Conservation (phyloP, 1,139 yeast species). For the Geotrichum carabidarum region DNA sequence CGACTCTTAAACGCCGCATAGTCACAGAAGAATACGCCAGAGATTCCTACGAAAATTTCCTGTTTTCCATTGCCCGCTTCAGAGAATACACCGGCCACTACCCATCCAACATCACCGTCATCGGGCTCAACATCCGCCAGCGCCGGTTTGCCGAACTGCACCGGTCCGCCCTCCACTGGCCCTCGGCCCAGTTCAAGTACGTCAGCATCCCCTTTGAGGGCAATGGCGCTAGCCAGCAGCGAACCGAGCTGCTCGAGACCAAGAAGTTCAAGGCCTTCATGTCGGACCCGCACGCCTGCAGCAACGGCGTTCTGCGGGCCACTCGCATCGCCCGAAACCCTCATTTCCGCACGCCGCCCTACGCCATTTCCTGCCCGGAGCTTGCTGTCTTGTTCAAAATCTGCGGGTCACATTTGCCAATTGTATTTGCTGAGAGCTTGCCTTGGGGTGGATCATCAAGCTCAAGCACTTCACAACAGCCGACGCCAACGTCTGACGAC, state of each 20-base stretch:
- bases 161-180: constrained; percentile 47
- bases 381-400: constrained; percentile 4
- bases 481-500: too few species aligned
- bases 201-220: constrained; percentile 45
- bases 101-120: constrained; percentile 52
- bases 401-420: too few species aligned
- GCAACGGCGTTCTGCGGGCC: constrained; percentile 39
- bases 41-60: constrained; percentile 74
- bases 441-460: too few species aligned
- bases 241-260: constrained; percentile 38
- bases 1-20: constrained; percentile 32
- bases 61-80: constrained; percentile 58
- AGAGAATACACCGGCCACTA: constrained; percentile 45
- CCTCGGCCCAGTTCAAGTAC: constrained; percentile 42
- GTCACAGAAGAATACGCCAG: constrained; percentile 65
- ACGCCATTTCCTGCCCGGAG: constrained; percentile 32
- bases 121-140: constrained; percentile 72
- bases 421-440: too few species aligned
- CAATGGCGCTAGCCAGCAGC: background rate
- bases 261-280: constrained; percentile 48
- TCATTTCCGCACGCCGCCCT: constrained; percentile 46
- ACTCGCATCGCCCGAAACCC: constrained; percentile 56
- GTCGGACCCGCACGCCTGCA: constrained; percentile 58
- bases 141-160: constrained; percentile 55
- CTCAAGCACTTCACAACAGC: too few species aligned